Percentiles rank a stretch among this genome's conserved stretches.
These are phyloP conservation scores for Coemansia sp. DNA, from an alignment of 192 early-diverging fungal species.

Conservation along the genomic window DNA sequence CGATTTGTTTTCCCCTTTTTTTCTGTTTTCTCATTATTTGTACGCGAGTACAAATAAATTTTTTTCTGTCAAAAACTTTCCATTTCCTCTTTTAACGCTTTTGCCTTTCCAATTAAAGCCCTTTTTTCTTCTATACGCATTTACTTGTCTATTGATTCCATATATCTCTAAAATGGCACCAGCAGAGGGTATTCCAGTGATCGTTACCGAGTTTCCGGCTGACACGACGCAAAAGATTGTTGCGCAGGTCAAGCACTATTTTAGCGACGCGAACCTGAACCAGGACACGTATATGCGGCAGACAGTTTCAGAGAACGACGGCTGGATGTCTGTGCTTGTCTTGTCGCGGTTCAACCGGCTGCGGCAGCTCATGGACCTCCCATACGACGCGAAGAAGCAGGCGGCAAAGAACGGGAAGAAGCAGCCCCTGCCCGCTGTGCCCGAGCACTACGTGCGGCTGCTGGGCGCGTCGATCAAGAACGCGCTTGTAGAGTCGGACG, in stretches of 20 bases:
- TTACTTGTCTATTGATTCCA: background rate
- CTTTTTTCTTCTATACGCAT: conserved; percentile 5
- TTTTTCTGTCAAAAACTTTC: conserved; percentile 2
- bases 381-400: conserved; percentile 7
- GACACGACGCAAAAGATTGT: conserved; percentile 33
- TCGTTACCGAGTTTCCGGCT: conserved; percentile 16
- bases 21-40: conserved; percentile 10
- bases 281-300: conserved; percentile 51
- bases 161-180: conserved; percentile 22
- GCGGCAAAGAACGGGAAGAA: conserved; percentile 6
- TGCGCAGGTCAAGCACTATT: conserved; percentile 53
- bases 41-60: background rate
- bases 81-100: conserved; percentile 2
- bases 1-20: conserved; percentile 3
- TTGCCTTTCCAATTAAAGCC: background rate
- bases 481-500: conserved; percentile 16
- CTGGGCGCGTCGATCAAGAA: conserved; percentile 22
- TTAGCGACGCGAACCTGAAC: conserved; percentile 52
- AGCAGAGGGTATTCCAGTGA: conserved; percentile 38
- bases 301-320: conserved; percentile 27
- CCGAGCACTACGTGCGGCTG: conserved; percentile 15
- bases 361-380: conserved; percentile 43
- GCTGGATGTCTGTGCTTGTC: conserved; percentile 30
- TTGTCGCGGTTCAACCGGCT: conserved; percentile 51
- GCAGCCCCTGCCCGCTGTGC: conserved; percentile 8